Evolutionary conservation across 2,329 filamentous ascomycete genomes (phyloP).

Genomic region (Meredithiella fracta): DNA sequence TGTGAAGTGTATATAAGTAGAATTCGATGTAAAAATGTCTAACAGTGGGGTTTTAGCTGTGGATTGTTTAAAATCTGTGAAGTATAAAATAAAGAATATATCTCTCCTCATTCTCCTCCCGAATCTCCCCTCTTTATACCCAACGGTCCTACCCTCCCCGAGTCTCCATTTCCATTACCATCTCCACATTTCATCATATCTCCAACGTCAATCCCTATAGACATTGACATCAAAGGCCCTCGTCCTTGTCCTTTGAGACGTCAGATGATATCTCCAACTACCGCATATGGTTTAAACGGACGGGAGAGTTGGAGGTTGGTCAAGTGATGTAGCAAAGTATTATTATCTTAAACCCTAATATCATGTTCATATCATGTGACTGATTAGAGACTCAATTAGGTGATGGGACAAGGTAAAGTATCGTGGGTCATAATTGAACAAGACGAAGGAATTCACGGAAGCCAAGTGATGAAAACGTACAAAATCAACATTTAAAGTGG

Average conservation of each 20-base stretch:
- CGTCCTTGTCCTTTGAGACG: background rate
- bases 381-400: too few species aligned
- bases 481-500: background rate
- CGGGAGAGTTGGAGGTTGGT: too few species aligned
- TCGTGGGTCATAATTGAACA: background rate
- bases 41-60: background rate
- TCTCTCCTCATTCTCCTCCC: background rate
- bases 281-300: background rate
- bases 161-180: background rate
- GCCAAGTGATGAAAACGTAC: background rate
- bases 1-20: too few species aligned
- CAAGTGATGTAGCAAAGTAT: too few species aligned
- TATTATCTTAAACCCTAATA: too few species aligned
- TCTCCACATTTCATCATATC: background rate
- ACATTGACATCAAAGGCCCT: background rate
- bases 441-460: background rate
- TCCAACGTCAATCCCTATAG: background rate
- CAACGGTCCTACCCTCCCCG: background rate
- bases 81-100: background rate
- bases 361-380: too few species aligned
- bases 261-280: background rate
- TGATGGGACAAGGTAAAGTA: background rate
- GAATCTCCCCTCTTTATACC: background rate
- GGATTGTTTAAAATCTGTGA: background rate
- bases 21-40: background rate